Conservation (phyloP, 1,139 yeast species). For the Zygoascus hellenicus region DNA sequence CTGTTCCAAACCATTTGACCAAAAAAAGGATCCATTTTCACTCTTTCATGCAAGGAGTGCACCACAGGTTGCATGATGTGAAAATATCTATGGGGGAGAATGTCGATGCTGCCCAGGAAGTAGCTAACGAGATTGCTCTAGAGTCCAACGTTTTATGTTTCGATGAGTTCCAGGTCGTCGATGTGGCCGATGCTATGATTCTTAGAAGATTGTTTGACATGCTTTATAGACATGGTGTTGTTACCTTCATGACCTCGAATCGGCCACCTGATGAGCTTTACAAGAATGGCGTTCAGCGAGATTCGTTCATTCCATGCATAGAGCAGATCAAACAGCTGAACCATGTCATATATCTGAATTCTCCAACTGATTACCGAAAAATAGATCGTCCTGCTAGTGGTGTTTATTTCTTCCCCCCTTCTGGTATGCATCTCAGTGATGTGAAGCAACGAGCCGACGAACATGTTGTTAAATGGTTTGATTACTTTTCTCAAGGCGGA, state of each 20-base stretch:
- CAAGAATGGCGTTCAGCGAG: slow-evolving; percentile 88
- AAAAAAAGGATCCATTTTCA: slow-evolving; percentile 87
- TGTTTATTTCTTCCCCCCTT: slow-evolving; percentile 67
- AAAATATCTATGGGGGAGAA: slow-evolving; percentile 57
- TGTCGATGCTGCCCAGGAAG: slow-evolving; percentile 73
- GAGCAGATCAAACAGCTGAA: slow-evolving; percentile 68
- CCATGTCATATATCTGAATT: slow-evolving; percentile 71
- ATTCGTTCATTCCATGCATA: slow-evolving; percentile 87
- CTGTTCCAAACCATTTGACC: slow-evolving; percentile 70
- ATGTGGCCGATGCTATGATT: slow-evolving; percentile 97
- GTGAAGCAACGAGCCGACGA: slow-evolving; percentile 47
- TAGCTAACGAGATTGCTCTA: slow-evolving; percentile 79
- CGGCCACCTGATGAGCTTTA: slow-evolving; percentile 92
- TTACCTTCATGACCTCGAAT: slow-evolving; percentile 88
- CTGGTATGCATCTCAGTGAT: slow-evolving; percentile 39
- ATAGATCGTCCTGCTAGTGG: slow-evolving; percentile 77
- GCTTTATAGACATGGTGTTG: slow-evolving; percentile 68
- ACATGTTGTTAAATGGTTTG: slow-evolving; percentile 77
- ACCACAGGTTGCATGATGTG: slow-evolving; percentile 76
- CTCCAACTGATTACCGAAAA: slow-evolving; percentile 91
- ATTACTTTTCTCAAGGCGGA: slow-evolving; percentile 59
- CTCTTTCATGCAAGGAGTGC: slow-evolving; percentile 92
- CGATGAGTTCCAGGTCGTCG: slow-evolving; percentile 90
- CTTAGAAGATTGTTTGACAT: slow-evolving; percentile 64
- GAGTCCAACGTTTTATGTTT: slow-evolving; percentile 77